Percentiles rank a stretch among this genome's conserved stretches.
Evolutionary conservation across 2,329 filamentous ascomycete genomes (phyloP).

Genomic region (Microdochium paspali): DNA sequence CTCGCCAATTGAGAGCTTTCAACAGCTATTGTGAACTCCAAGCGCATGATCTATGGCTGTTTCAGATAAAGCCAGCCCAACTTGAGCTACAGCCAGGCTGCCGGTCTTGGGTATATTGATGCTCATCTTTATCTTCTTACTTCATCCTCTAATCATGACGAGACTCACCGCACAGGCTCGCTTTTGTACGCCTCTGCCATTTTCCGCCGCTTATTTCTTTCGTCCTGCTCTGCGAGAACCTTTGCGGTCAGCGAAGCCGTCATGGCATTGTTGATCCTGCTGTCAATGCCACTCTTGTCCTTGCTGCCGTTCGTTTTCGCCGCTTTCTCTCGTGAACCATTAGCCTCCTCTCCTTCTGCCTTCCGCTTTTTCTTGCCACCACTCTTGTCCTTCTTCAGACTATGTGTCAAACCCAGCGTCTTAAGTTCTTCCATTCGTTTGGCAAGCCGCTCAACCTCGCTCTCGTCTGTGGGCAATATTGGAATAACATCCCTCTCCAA

Average conservation of each 20-base stretch:
- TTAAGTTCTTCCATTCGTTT: conserved; percentile 60
- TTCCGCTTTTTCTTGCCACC: conserved; percentile 64
- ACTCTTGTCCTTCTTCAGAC: conserved; percentile 70
- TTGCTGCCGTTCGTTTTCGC: conserved; percentile 22
- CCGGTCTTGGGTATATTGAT: background rate
- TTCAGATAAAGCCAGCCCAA: too few species aligned
- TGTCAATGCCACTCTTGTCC: conserved; percentile 24
- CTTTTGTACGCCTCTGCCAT: conserved; percentile 31
- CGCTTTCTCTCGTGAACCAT: conserved; percentile 37
- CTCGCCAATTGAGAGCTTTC: too few species aligned
- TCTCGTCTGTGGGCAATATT: conserved; percentile 62
- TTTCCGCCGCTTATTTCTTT: conserved; percentile 70
- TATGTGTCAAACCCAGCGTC: conserved; percentile 69
- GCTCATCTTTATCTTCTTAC: background rate
- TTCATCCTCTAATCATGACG: background rate
- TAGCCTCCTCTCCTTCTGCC: conserved; percentile 15
- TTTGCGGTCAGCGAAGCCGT: conserved; percentile 80
- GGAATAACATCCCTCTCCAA: conserved; percentile 68
- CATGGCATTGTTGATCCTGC: conserved; percentile 77
- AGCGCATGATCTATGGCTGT: too few species aligned
- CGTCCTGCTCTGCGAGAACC: conserved; percentile 80
- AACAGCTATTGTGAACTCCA: too few species aligned
- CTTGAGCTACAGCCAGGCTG: too few species aligned
- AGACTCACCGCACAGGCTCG: background rate
- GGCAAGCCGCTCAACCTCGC: conserved; percentile 60